Conservation (phyloP, 2,329 filamentous ascomycete species). For the Hymenoscyphus linearis region DNA sequence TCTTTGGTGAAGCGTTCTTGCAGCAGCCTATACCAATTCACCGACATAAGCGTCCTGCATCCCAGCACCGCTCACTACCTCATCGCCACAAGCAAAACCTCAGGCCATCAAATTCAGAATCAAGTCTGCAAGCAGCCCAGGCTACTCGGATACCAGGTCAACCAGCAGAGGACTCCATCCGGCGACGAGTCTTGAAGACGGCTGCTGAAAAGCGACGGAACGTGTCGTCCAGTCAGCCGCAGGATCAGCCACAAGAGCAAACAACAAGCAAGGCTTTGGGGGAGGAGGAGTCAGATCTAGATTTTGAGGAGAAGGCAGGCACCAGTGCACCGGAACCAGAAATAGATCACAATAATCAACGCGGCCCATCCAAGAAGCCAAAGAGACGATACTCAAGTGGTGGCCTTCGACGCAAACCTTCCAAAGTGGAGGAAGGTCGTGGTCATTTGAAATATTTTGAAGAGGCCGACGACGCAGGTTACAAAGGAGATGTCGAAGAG, state of each 20-base stretch:
- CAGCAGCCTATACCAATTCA: constrained; percentile 79
- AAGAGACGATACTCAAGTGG: constrained; percentile 82
- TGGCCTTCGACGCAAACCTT: constrained; percentile 68
- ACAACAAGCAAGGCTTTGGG: constrained; percentile 13
- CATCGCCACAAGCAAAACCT: constrained; percentile 39
- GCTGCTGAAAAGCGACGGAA: constrained; percentile 21
- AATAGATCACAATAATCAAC: constrained; percentile 27
- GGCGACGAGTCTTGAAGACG: constrained; percentile 28
- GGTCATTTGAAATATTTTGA: constrained; percentile 88
- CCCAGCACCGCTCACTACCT: constrained; percentile 60
- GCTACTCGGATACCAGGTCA: constrained; percentile 14
- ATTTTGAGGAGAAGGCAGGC: constrained; percentile 43
- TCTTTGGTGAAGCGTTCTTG: constrained; percentile 86
- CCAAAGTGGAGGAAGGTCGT: constrained; percentile 63
- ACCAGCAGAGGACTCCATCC: constrained; percentile 42
- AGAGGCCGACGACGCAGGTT: constrained; percentile 78
- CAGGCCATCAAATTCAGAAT: constrained; percentile 29
- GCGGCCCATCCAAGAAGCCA: constrained; percentile 31
- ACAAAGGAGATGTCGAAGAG: constrained; percentile 68
- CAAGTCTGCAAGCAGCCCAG: constrained; percentile 27
- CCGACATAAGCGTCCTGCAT: constrained; percentile 61
- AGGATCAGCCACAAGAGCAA: constrained; percentile 10
- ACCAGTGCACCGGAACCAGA: constrained; percentile 62
- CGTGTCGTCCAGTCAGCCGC: constrained; percentile 1
- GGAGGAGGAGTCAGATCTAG: constrained; percentile 33